Conservation (phyloP, 495 filamentous ascomycete species). For the Aspergillus bridgeri region DNA sequence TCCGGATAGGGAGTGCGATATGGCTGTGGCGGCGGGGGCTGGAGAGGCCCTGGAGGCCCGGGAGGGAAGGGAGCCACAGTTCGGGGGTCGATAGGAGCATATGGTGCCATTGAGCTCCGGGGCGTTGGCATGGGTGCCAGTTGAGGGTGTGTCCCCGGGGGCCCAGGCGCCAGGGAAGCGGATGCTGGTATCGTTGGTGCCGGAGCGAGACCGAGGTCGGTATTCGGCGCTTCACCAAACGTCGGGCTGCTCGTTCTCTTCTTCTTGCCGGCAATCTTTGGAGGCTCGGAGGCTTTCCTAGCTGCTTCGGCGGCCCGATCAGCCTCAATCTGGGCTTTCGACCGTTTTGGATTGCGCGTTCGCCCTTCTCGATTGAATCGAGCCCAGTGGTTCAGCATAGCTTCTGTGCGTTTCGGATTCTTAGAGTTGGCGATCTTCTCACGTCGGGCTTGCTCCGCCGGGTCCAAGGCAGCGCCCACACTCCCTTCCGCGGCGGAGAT, state of each 20-base stretch:
- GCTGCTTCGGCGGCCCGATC: slow-evolving; percentile 31
- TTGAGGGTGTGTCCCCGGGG: slow-evolving; percentile 15
- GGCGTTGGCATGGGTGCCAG: slow-evolving; percentile 18
- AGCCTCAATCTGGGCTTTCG: slow-evolving; percentile 45
- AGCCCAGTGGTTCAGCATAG: slow-evolving; percentile 50
- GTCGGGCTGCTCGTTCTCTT: slow-evolving; percentile 15
- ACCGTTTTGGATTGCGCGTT: slow-evolving; percentile 45
- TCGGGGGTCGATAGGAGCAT: slow-evolving; percentile 21
- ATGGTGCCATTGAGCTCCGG: slow-evolving; percentile 16
- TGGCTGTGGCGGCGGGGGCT: slow-evolving; percentile 18
- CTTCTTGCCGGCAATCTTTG: slow-evolving; percentile 24
- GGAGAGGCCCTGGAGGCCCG: slow-evolving; percentile 16
- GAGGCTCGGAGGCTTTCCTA: slow-evolving; percentile 22
- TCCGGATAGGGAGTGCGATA: slow-evolving; percentile 28
- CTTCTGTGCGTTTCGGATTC: slow-evolving; percentile 47
- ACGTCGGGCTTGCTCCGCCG: slow-evolving; percentile 32
- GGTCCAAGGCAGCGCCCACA: slow-evolving; percentile 20
- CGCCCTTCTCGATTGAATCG: slow-evolving; percentile 44
- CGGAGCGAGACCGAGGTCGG: slow-evolving; percentile 20
- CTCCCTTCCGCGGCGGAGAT: slow-evolving; percentile 3
- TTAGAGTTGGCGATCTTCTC: slow-evolving; percentile 45
- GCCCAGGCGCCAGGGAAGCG: slow-evolving; percentile 20
- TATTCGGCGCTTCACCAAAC: slow-evolving; percentile 6
- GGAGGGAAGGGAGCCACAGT: slow-evolving; percentile 20
- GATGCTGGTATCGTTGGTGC: slow-evolving; percentile 15